These are phyloP conservation scores for Trichoderma parareesei DNA, from an alignment of 495 filamentous ascomycete genomes.

Conservation along the genomic window DNA sequence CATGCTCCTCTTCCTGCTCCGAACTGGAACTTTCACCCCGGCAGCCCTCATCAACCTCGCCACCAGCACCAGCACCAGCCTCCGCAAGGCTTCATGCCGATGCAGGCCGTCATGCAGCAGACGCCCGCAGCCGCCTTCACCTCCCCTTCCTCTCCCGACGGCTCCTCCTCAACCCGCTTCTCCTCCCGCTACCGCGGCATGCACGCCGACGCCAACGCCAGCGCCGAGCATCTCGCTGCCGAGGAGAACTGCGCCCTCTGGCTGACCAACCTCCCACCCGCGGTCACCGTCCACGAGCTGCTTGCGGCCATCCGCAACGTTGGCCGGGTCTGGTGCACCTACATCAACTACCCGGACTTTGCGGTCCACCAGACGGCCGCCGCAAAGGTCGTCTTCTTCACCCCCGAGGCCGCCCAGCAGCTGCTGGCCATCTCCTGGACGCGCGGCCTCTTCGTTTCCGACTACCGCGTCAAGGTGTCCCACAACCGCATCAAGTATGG, in stretches of 20 bases:
- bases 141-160: background rate
- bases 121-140: background rate
- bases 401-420: constrained; percentile 17
- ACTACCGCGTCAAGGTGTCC: constrained; percentile 2
- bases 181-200: background rate
- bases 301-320: constrained; percentile 22
- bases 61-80: too few relatives aligned
- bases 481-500: constrained; percentile 13
- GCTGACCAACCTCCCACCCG: constrained; percentile 26
- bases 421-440: background rate
- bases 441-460: constrained; percentile 11
- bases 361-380: constrained; percentile 20
- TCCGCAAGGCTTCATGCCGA: background rate
- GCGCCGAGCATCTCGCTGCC: constrained; percentile 23
- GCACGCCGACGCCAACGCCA: constrained; percentile 8
- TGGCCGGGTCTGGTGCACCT: constrained; percentile 29
- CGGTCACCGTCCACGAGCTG: constrained; percentile 19
- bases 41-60: too few relatives aligned
- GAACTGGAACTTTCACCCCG: too few relatives aligned
- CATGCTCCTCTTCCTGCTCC: background rate
- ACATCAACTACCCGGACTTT: constrained; percentile 25
- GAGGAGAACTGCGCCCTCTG: constrained; percentile 28
- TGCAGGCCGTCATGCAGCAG: constrained; percentile 5
- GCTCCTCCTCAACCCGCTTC: background rate
- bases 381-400: constrained; percentile 34